A percentile compares a stretch with the other conserved stretches of the same genome.
Evolutionary conservation across 2,329 filamentous ascomycete species (phyloP).

Genomic region (Rhynchosporium secalis): DNA sequence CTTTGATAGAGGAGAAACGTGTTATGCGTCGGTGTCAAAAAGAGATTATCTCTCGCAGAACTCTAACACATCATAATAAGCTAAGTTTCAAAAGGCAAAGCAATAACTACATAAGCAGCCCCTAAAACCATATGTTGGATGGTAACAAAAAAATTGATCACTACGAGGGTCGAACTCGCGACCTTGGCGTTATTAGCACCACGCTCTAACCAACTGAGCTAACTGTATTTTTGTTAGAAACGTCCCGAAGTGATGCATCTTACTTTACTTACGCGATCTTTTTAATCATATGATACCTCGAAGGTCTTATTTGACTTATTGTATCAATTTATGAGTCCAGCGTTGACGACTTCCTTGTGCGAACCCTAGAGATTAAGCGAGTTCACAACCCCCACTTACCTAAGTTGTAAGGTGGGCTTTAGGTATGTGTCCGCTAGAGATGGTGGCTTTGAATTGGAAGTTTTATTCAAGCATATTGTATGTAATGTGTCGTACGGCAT

Average conservation of each 20-base stretch:
- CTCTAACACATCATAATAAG: too few relatives aligned
- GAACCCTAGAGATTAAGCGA: slow-evolving; percentile 1
- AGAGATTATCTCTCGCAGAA: not conserved
- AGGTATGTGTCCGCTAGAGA: too few relatives aligned
- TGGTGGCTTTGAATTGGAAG: too few relatives aligned
- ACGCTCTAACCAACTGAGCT: slow-evolving; percentile 16
- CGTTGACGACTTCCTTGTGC: not conserved
- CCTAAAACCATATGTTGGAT: not conserved
- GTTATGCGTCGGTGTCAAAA: not conserved
- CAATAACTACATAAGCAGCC: not conserved
- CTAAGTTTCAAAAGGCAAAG: too few relatives aligned
- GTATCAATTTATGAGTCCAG: not conserved
- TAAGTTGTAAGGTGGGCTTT: too few relatives aligned
- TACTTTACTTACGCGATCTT: not conserved
- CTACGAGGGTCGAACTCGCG: slow-evolving; percentile 15
- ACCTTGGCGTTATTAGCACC: slow-evolving; percentile 18
- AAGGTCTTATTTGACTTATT: not conserved
- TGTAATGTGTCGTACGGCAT: too few relatives aligned
- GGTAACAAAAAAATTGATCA: not conserved
- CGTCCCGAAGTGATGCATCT: not conserved
- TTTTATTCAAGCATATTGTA: too few relatives aligned
- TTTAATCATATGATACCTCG: not conserved
- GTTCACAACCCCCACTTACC: not conserved
- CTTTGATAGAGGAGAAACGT: too few relatives aligned
- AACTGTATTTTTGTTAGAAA: not conserved